Evolutionary conservation across 352 stramenopile genomes (phyloP), one percentile per base, ranked within the genome.

Genomic region (Phytophthora niederhauseri): DNA sequence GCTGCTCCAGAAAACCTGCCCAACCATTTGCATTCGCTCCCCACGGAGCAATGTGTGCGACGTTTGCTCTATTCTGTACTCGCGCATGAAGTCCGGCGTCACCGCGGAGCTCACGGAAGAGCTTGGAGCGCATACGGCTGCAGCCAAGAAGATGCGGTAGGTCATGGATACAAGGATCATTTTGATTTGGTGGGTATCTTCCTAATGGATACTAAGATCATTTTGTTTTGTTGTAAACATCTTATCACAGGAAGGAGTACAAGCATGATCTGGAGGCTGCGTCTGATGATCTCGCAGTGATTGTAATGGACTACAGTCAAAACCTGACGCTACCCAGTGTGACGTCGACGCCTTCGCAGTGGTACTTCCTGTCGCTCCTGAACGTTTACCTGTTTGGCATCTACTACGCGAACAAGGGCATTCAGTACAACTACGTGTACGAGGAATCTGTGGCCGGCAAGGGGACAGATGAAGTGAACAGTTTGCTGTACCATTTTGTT

Each of bases 301-400:
- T 69, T 5, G 46, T 69, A 30, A 76, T 76, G n/a, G 49, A 72
- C 50, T 69, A 57, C 43, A 54, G 26, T 6, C 63, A 76, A 17
- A 68, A 76, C 11, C 15, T 76, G 14, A 66, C 63, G 5, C 17
- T 76, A 5, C 64, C 63, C 5, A 66, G 49, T 24, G 22, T 61
- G 6, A 26, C 52, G 2, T 61, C 5, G 1, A 72, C 63, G 8
- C 58, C 58, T 5, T 59, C 36, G 4, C 46, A 53, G 26, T 77
- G 52, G 57, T 77, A 72, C 36, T 69, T 74, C 17, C 5, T 63
- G 5, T 73, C 61, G 19, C 48, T 77, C 0, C 43, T 68, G 1
- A 71, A 56, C 31, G 26, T 76, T 15, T 22, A 56, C 43, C 5
- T 48, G 1, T 77, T 77, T 9, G 56, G 65, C 4, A 56, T 70